Evolutionary conservation across 768 basidiomycete genomes (phyloP).

Genomic region (Leccinum subgranulosum): DNA sequence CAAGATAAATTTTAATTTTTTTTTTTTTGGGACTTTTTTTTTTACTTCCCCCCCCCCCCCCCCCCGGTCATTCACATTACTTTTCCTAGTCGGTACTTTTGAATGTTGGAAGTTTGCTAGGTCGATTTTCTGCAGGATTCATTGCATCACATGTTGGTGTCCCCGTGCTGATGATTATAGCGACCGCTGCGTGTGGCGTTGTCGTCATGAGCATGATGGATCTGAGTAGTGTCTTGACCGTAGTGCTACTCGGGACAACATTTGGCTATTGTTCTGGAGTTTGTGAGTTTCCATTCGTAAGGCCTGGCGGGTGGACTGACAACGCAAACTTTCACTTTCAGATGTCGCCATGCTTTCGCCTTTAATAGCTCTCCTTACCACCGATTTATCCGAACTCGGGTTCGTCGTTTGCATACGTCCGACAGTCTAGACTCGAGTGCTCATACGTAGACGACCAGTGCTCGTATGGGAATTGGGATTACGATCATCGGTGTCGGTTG

Average conservation of each 20-base stretch:
- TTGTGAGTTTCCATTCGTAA: conserved; percentile 25
- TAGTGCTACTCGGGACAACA: conserved; percentile 38
- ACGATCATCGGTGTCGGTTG: conserved; percentile 11
- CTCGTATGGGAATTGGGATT: conserved; percentile 25
- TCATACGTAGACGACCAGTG: conserved; percentile 10
- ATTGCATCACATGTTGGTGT: conserved; percentile 42
- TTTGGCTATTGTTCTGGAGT: conserved; percentile 51
- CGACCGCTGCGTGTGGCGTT: conserved; percentile 30
- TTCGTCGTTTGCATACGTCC: conserved; percentile 9
- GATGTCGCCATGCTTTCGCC: conserved; percentile 41
- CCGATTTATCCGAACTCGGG: conserved; percentile 50
- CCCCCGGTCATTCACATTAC: background rate
- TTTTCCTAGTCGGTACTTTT: conserved; percentile 44
- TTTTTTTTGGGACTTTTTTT: too few species aligned
- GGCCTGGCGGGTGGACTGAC: background rate
- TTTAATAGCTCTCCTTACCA: conserved; percentile 42
- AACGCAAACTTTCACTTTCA: conserved; percentile 1
- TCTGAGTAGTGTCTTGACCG: conserved; percentile 32
- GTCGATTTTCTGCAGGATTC: conserved; percentile 46
- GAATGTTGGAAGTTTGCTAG: conserved; percentile 49
- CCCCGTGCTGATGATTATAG: conserved; percentile 39
- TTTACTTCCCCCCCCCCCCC: too few species aligned
- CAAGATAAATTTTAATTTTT: too few species aligned
- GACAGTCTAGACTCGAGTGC: background rate
- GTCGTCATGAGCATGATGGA: conserved; percentile 45